Evolutionary conservation across 495 filamentous ascomycete species (phyloP), one percentile per base, ranked within the genome.

Genomic region (Geopyxis carbonaria): DNA sequence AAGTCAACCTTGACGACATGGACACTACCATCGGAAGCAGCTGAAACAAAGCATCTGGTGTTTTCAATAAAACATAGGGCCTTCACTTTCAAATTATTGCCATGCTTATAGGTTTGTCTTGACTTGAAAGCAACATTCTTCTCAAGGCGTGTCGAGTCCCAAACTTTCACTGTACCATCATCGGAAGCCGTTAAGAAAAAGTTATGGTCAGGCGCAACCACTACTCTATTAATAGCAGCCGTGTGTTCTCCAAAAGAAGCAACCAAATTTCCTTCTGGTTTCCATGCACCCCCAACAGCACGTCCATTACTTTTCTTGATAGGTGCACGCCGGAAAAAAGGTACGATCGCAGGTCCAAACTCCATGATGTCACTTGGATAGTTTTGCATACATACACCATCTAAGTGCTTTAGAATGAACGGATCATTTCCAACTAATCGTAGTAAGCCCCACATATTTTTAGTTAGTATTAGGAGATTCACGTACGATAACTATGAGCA

Each of bases 131-230:
- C 75, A 29, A 94, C 64, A 54, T 93, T 95, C 27, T 80, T 75
- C 56, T 99, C 91, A 3, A 99, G 63, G 23, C 91, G 70, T 16
- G 72, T 71, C 8, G 82, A 78, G 57, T 99, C 91, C 91, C 91
- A 99, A 6, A 99, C 68, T 50, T 82, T 91, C 28, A 93, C 82
- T 11, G 70, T 76, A 7, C 86, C 80, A 60, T 99, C 91, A 57
- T 95, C 85, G 9, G 86, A 85, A 4, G 69, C 89, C 0, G 87
- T 95, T 20, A 89, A 68, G 58, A 99, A 99, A 63, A 99, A 99
- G 2, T 71, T 62, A 57, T 99, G 91, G 57, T 95, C 91, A 5
- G 91, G 82, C 2, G 87, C 75, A 16, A 83, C 68, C 4, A 80
- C 65, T 10, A 95, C 72, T 4, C 86, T 71, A 47, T 81, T 93